phyloP scores from a whole-genome alignment of 345 rosid species.

The Erysimum cheiranthoides region DNA sequence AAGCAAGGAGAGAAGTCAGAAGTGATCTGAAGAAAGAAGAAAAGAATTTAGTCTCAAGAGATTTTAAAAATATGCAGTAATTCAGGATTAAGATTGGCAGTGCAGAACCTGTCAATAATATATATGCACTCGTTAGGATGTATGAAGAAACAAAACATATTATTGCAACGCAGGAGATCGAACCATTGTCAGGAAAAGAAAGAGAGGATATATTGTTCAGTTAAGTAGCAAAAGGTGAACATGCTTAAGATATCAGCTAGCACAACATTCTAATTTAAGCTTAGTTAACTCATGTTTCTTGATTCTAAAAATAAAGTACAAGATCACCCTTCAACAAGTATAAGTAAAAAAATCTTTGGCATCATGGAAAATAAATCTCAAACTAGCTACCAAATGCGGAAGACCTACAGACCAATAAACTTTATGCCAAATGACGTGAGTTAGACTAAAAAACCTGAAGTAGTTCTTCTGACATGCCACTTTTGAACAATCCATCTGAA shows the following conservation, averaged over 20 bases:
- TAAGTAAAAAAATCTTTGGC: neutral
- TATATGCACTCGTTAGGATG: constrained; percentile 59
- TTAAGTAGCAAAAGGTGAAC: neutral
- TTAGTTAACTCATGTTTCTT: constrained; percentile 1
- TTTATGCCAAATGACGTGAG: constrained; percentile 13
- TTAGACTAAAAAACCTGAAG: constrained; percentile 59
- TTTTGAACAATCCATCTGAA: constrained; percentile 47
- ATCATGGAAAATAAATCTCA: constrained; percentile 30
- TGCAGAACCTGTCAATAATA: constrained; percentile 63
- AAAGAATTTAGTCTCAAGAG: constrained; percentile 38
- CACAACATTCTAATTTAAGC: constrained; percentile 9
- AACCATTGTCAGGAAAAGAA: neutral
- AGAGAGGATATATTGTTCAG: constrained; percentile 4
- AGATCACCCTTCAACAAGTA: constrained; percentile 21
- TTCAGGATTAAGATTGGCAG: constrained; percentile 52
- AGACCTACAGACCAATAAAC: neutral
- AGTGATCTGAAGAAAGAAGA: constrained; percentile 34
- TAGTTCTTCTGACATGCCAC: constrained; percentile 50
- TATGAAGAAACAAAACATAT: neutral
- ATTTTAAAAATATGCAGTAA: constrained; percentile 9
- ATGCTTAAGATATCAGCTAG: neutral
- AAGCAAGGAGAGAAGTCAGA: constrained; percentile 30
- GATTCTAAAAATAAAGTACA: neutral
- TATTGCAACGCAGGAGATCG: neutral
- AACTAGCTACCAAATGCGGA: constrained; percentile 13